Evolutionary conservation across 768 basidiomycete genomes (phyloP).

Genomic region (Rhodosporidiobolus sp.): DNA sequence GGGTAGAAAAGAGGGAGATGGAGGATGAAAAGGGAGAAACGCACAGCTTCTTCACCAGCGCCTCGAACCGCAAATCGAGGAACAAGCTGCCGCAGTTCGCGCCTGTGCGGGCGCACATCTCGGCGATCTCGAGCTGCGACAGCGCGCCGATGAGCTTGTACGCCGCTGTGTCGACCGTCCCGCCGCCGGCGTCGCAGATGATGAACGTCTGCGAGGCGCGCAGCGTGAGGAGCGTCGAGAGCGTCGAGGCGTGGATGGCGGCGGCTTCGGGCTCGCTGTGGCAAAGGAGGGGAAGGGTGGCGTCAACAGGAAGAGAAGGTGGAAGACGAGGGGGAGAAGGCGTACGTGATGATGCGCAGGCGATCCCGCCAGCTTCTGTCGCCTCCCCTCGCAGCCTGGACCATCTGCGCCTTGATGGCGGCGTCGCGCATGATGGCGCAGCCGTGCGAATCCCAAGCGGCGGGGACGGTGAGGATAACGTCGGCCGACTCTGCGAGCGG

Average conservation of each 20-base stretch:
- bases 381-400: constrained; percentile 67
- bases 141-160: constrained; percentile 73
- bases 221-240: constrained; percentile 74
- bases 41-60: constrained; percentile 63
- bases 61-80: constrained; percentile 78
- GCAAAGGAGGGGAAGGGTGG: not conserved
- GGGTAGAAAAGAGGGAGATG: not conserved
- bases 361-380: constrained; percentile 76
- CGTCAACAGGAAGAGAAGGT: not conserved
- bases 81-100: constrained; percentile 84
- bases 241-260: constrained; percentile 81
- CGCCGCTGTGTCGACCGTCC: constrained; percentile 61
- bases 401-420: constrained; percentile 74
- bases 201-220: constrained; percentile 79
- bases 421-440: constrained; percentile 82
- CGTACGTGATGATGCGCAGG: constrained; percentile 71
- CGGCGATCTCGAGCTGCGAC: constrained; percentile 77
- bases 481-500: constrained; percentile 65
- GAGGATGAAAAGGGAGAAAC: not conserved
- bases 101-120: constrained; percentile 81
- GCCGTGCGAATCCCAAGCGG: constrained; percentile 86
- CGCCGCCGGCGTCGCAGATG: constrained; percentile 86
- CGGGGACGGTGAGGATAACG: constrained; percentile 81
- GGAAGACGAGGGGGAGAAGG: not conserved
- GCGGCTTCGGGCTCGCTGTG: constrained; percentile 71